Base-by-base conservation (phyloP, 176 grass and related monocot species). In the Lolium rigidum region DNA sequence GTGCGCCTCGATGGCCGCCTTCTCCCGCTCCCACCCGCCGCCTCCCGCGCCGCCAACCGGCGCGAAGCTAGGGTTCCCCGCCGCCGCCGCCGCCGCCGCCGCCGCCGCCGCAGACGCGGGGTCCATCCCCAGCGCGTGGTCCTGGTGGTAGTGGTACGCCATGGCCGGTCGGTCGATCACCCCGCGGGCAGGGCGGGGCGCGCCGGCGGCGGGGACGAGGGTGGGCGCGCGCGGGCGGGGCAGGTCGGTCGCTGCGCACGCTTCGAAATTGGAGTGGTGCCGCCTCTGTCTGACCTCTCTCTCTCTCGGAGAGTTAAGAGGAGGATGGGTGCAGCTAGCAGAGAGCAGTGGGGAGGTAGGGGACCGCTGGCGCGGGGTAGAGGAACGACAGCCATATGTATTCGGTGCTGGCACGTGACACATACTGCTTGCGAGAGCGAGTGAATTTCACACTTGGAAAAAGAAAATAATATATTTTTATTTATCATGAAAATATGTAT, bases 1-100 rank as follows among this genome's bases (percentile, higher is more conserved):
- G 84, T 98, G 97, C 87, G 86, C 92, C 62, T 90, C 88, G 76
- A 98, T 79, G 88, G 94, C 94, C 80, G 90, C 92, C 90, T 95
- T 98, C 82, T 86, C 84, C 77, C 88, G 54, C 78, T 94, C 92
- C 86, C 94, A 90, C n/a, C n/a, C n/a, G n/a, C n/a, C n/a, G 0
- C 55, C 76, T 3, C 81, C 82, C 37, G 60, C 87, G 4, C 24
- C 37, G 0, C 52, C 9, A 0, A 17, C 78, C 2, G 80, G 5
- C 63, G n/a, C n/a, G 47, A 83, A 83, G 57, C 82, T 61, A 54
- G 85, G 76, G 85, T 77, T 80, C 58, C n/a, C 38, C 20, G 83
- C 37, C 24, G 20, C n/a, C n/a, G n/a, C n/a, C n/a, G n/a, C n/a
- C n/a, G n/a, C n/a, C n/a, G n/a, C n/a, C n/a, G n/a, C 81, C 15